phyloP scores from a whole-genome alignment of 2,329 filamentous ascomycete genomes.

The Aspergillus fumigatiaffinis region DNA sequence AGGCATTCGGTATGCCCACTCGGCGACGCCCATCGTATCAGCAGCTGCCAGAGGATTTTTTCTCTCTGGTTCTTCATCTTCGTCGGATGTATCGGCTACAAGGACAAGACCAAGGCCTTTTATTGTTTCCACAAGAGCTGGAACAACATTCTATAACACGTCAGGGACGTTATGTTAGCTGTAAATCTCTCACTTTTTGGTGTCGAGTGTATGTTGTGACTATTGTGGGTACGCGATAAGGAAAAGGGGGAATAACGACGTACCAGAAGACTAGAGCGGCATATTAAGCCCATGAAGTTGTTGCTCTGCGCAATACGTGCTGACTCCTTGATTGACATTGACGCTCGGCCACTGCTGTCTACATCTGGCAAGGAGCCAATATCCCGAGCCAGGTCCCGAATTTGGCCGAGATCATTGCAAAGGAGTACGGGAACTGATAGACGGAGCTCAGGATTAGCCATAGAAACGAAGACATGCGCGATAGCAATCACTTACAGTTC shows the following conservation, averaged over 20 bases:
- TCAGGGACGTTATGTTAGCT: neutral
- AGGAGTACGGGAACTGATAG: slow-evolving; percentile 76
- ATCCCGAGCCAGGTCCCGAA: slow-evolving; percentile 37
- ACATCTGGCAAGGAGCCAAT: slow-evolving; percentile 41
- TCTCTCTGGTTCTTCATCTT: slow-evolving; percentile 33
- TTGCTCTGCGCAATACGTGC: slow-evolving; percentile 91
- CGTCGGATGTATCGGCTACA: slow-evolving; percentile 78
- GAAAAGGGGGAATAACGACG: slow-evolving; percentile 31
- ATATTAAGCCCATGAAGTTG: slow-evolving; percentile 97
- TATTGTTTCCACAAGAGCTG: slow-evolving; percentile 85
- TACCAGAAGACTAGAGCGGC: slow-evolving; percentile 80
- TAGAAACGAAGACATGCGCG: neutral
- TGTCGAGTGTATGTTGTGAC: neutral
- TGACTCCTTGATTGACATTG: slow-evolving; percentile 88
- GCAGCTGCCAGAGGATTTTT: slow-evolving; percentile 18
- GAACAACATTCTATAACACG: slow-evolving; percentile 72
- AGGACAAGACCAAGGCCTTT: slow-evolving; percentile 91
- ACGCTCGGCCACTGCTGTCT: slow-evolving; percentile 64
- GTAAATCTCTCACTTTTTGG: neutral
- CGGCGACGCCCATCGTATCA: slow-evolving; percentile 29
- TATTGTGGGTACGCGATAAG: neutral
- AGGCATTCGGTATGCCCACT: slow-evolving; percentile 55
- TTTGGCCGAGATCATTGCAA: slow-evolving; percentile 79
- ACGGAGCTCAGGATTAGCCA: neutral
- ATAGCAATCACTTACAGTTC: slow-evolving; percentile 61